Conservation (phyloP, 202 grass and related monocot genomes). For the Saccharum hybrid region DNA sequence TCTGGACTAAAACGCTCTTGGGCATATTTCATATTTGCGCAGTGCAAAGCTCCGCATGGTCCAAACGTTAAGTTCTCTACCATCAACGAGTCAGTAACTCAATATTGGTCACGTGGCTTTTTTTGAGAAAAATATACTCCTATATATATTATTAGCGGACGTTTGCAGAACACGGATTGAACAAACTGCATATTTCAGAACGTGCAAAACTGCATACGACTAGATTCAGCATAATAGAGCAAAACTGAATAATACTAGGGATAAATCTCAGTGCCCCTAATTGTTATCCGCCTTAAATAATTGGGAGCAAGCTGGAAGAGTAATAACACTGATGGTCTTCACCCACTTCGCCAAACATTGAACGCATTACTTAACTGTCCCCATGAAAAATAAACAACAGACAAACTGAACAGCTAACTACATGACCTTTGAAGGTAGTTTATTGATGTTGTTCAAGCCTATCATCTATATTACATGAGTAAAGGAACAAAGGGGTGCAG, state of each 20-base stretch:
- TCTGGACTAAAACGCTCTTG: background rate
- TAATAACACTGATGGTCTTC: background rate
- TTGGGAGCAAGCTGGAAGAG: background rate
- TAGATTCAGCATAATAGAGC: background rate
- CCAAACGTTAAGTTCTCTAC: background rate
- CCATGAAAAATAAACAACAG: conserved; percentile 38
- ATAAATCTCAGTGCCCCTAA: background rate
- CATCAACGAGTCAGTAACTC: background rate
- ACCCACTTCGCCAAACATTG: conserved; percentile 16
- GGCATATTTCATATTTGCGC: background rate
- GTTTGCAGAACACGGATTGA: background rate
- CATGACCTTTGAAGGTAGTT: conserved; percentile 32
- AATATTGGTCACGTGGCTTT: background rate
- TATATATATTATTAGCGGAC: background rate
- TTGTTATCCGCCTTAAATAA: background rate
- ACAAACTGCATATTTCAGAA: background rate
- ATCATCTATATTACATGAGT: conserved; percentile 52
- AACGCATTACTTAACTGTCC: conserved; percentile 20
- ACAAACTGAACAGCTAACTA: conserved; percentile 45
- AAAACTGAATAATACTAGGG: background rate
- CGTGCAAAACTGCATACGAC: background rate
- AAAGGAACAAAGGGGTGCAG: conserved; percentile 24
- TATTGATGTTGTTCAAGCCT: conserved; percentile 41
- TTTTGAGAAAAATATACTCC: background rate
- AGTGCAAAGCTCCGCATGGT: background rate